A percentile compares a stretch with the other conserved stretches of the same genome.
Conservation (phyloP, 2,329 filamentous ascomycete species). For the Aureobasidium sp. region DNA sequence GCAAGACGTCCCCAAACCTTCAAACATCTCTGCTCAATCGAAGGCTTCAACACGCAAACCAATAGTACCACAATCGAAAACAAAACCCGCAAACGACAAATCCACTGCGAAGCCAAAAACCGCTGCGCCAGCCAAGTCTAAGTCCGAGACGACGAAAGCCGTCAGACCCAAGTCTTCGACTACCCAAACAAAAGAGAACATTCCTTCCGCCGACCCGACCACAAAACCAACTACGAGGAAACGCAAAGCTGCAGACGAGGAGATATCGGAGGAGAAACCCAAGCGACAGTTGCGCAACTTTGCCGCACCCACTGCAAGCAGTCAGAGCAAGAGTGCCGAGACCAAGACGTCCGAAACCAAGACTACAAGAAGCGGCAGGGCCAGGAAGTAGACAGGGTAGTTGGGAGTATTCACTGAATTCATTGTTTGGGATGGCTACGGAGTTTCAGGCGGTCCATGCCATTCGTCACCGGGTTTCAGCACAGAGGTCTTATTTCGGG, state of each 20-base stretch:
- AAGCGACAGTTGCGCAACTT: conserved; percentile 28
- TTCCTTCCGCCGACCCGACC: not conserved
- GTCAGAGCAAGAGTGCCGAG: conserved; percentile 23
- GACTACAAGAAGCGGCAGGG: conserved; percentile 10
- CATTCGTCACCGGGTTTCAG: conserved; percentile 7
- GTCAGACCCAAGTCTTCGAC: not conserved
- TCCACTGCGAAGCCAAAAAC: not conserved
- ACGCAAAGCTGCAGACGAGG: conserved; percentile 25
- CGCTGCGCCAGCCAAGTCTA: not conserved
- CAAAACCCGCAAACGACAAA: not conserved
- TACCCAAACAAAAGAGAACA: not conserved
- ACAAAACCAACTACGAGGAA: conserved; percentile 20
- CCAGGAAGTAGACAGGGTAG: not conserved
- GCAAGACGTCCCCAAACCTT: not conserved
- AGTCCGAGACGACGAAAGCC: not conserved
- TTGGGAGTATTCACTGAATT: not conserved
- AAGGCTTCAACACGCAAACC: not conserved
- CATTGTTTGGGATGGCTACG: not conserved
- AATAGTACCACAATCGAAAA: not conserved
- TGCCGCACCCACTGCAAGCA: conserved; percentile 32
- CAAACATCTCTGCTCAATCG: not conserved
- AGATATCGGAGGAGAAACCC: conserved; percentile 22
- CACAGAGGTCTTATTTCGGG: not conserved
- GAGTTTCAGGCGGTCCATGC: conserved; percentile 1
- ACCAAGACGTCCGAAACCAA: conserved; percentile 3